Evolutionary conservation across 2,329 filamentous ascomycete species (phyloP).

Genomic region (Sordariomycetes sp.): DNA sequence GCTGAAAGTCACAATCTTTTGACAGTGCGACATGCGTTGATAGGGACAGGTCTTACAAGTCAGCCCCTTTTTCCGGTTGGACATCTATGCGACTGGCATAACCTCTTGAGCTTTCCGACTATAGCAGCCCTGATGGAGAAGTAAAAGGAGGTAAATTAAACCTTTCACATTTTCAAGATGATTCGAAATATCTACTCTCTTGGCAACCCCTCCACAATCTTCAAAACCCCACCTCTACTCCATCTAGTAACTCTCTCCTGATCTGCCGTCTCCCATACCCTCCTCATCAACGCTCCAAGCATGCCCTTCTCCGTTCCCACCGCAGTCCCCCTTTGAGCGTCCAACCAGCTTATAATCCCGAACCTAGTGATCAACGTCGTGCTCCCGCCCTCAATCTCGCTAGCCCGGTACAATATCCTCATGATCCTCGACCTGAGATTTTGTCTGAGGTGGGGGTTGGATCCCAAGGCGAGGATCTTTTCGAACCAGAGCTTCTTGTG

Average conservation of each 20-base stretch:
- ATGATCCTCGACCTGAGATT: slow-evolving; percentile 51
- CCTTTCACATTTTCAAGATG: too few relatives aligned
- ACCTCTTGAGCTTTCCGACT: too few relatives aligned
- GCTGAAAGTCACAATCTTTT: too few relatives aligned
- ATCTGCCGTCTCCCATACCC: slow-evolving; percentile 58
- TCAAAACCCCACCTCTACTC: slow-evolving; percentile 45
- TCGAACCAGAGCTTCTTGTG: slow-evolving; percentile 62
- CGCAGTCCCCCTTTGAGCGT: slow-evolving; percentile 44
- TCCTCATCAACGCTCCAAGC: slow-evolving; percentile 43
- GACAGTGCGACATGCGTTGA: too few relatives aligned
- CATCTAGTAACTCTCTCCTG: slow-evolving; percentile 55
- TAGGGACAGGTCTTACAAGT: too few relatives aligned
- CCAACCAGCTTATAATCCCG: slow-evolving; percentile 67
- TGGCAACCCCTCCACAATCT: slow-evolving; percentile 11
- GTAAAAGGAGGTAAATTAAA: slow-evolving; percentile 2
- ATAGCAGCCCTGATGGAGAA: too few relatives aligned
- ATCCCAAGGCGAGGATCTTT: slow-evolving; percentile 60
- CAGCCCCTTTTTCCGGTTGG: too few relatives aligned
- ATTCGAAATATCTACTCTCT: too few relatives aligned
- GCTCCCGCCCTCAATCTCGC: slow-evolving; percentile 60
- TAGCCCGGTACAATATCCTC: slow-evolving; percentile 57
- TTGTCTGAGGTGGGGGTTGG: slow-evolving; percentile 53
- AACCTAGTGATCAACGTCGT: slow-evolving; percentile 73
- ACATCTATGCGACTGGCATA: too few relatives aligned
- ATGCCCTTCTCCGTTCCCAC: slow-evolving; percentile 33